Conservation (phyloP, 176 grass and related monocot species). For the Tillandsia fasciculata region DNA sequence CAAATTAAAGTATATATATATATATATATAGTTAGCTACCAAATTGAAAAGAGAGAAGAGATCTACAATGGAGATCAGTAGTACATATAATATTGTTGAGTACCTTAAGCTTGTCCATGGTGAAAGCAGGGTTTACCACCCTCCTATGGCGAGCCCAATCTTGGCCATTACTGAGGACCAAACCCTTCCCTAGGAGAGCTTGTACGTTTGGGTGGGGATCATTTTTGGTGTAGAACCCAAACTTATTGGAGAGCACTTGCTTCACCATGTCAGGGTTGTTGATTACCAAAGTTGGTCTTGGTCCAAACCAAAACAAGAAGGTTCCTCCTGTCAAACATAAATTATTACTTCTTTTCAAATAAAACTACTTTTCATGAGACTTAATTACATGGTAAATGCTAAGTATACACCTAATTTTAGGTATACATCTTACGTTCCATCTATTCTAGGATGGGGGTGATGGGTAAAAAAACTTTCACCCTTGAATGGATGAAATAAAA, state of each 20-base stretch:
- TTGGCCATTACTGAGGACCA: conserved; percentile 22
- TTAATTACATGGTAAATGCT: background rate
- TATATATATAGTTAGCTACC: too few species aligned
- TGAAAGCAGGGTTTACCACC: conserved; percentile 38
- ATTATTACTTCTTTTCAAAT: too few species aligned
- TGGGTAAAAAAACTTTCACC: too few species aligned
- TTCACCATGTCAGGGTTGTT: conserved; percentile 36
- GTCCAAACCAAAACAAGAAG: conserved; percentile 46
- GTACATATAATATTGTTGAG: background rate
- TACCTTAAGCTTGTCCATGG: conserved; percentile 55
- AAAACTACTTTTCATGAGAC: background rate
- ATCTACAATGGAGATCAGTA: too few species aligned
- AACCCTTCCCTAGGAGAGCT: conserved; percentile 38
- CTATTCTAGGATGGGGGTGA: too few species aligned
- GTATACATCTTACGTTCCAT: too few species aligned
- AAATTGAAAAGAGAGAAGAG: too few species aligned
- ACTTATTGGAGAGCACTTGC: conserved; percentile 46
- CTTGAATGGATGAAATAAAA: too few species aligned
- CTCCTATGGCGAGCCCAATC: conserved; percentile 45
- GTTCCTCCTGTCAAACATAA: conserved; percentile 23
- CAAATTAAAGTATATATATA: too few species aligned
- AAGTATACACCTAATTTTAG: too few species aligned
- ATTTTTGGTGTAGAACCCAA: conserved; percentile 31
- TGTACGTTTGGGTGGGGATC: conserved; percentile 14
- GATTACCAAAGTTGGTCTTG: conserved; percentile 26